phyloP scores from a whole-genome alignment of 148 eudicot genomes.

The Chenopodium album region DNA sequence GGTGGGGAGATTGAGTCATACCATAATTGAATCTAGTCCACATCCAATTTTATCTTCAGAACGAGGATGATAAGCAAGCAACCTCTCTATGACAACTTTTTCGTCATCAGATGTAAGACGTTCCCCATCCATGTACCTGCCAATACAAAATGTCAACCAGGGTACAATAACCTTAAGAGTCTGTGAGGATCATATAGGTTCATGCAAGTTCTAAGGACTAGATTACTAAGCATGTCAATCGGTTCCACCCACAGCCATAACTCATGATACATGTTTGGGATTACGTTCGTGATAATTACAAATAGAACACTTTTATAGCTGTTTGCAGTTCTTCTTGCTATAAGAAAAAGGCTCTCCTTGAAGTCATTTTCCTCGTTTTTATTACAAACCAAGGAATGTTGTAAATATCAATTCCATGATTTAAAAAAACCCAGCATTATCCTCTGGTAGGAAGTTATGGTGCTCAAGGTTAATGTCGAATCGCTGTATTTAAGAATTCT shows the following conservation, averaged over 20 bases:
- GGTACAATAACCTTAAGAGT: conserved; percentile 1
- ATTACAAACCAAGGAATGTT: not conserved
- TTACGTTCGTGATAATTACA: too few relatives aligned
- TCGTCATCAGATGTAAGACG: conserved; percentile 58
- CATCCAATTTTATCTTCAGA: conserved; percentile 81
- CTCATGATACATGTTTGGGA: too few relatives aligned
- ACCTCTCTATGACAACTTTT: conserved; percentile 54
- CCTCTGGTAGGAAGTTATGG: not conserved
- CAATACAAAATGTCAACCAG: conserved; percentile 17
- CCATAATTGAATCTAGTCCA: conserved; percentile 80
- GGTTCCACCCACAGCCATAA: too few relatives aligned
- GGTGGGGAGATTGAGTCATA: conserved; percentile 26
- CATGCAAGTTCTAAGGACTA: not conserved
- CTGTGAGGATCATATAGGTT: not conserved
- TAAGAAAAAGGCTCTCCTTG: too few relatives aligned
- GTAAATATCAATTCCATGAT: not conserved
- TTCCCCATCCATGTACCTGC: conserved; percentile 79
- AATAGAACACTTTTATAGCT: too few relatives aligned
- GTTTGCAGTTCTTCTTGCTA: too few relatives aligned
- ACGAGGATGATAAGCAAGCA: conserved; percentile 77
- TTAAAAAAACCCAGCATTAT: too few relatives aligned
- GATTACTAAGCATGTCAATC: not conserved
- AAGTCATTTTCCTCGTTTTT: too few relatives aligned
- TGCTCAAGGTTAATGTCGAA: not conserved
- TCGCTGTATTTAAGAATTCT: not conserved